Evolutionary conservation across 2,329 filamentous ascomycete genomes (phyloP), one percentile per base, ranked within the genome.

Genomic region (Epichloe baconii): DNA sequence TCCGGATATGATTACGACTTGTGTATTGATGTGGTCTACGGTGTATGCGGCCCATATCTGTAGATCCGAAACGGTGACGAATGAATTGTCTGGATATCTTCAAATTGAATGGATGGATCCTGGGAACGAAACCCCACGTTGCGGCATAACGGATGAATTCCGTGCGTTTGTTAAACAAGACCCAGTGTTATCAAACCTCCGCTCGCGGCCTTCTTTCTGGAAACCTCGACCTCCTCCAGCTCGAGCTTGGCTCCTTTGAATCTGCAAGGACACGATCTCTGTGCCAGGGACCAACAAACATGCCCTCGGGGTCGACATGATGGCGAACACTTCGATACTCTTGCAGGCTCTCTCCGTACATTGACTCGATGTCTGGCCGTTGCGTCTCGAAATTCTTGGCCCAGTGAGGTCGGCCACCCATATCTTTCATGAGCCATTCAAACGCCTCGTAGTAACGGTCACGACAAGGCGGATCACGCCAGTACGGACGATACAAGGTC

Each of bases 221-320:
- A 55, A 21, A 57, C 53, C 55, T 70, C 68, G 5, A 65, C 56
- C 58, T 71, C 68, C 49, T 71, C 69, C 34, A 71, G 54, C 36
- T 61, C 57, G 14, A 71, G 59, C 48, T 57, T 63, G 3, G 60
- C 53, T 1, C 60, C 65, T 17, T 21, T 35, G 31, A 2, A 23
- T 64, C 63, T 3, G 60, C 64, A 42, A 81, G 64, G 19, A 95
- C 71, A 59, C 80, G 79, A 48, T 84, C 77, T 31, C 85, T 76
- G 67, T 96, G 88, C 91, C 91, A 98, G 47, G 89, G 83, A 2
- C 91, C 91, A 14, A 91, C 75, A 67, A 95, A 95, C 78, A 95
- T 84, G 52, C 88, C 88, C 54, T 89, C 80, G 0, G 85, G 84
- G 62, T 95, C 88, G 36, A 79, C 81, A 49, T 80, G 74, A 53